Evolutionary conservation across 352 stramenopile species (phyloP), one percentile per base, ranked within the genome.

Genomic region (Phytophthora fragariae): DNA sequence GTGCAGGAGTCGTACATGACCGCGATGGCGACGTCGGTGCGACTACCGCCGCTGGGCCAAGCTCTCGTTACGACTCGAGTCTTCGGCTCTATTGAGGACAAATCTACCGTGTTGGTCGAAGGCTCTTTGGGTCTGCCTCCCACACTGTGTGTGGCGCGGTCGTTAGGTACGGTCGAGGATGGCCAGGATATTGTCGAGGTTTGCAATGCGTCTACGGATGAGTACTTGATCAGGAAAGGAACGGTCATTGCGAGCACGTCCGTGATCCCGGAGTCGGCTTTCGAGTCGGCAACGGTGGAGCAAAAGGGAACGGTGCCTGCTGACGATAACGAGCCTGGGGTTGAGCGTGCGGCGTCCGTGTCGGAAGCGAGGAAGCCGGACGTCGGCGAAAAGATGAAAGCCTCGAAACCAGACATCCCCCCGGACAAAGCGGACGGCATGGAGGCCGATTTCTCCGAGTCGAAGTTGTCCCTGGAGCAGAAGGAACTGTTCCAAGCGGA

Each of bases 131-230:
- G 24, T 27, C 24, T 27, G 24, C 24, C 24, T 27, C 24, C 24
- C 2, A 27, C 24, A 3, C 24, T 27, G 24, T 27, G 24, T 27
- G 24, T 27, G 24, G 24, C 24, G 2, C 24, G 24, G 24, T 27
- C 24, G 24, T 3, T 27, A 27, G 24, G 24, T 1, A 27, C 24
- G 24, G 24, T 27, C 24, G 24, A 27, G 24, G 24, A 27, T 27
- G 24, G 24, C 24, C 24, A 27, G 24, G 50, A 55, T 0, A 27
- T 61, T 6, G 52, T 61, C 1, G 52, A 68, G 46, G 21, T 61
- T 0, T 68, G 62, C 14, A 68, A 68, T 15, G 29, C 49, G 6
- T 61, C 62, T 0, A 55, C 62, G 2, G 62, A 68, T 2, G 62
- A 58, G 35, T 56, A n/a, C 5, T 53, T 14, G 50, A 58, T 67